Evolutionary conservation across 805 yeast genomes (phyloP).

Genomic region (Ogataea salicorniae): DNA sequence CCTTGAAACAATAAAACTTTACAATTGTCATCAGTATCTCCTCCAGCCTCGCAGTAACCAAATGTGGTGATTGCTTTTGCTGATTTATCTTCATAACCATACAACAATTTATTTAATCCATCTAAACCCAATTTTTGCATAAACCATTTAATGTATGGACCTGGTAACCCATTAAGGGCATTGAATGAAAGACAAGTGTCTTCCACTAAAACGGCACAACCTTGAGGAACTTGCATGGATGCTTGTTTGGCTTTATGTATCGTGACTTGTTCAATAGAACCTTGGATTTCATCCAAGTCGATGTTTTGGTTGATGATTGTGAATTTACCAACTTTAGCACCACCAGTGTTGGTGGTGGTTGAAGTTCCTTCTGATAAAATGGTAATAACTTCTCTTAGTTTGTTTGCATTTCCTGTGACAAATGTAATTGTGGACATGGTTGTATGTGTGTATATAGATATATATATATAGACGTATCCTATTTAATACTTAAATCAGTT

Average conservation of each 20-base stretch:
- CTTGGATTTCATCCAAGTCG: slow-evolving; percentile 90
- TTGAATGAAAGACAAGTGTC: slow-evolving; percentile 87
- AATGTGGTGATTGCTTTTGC: slow-evolving; percentile 91
- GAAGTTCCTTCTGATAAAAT: slow-evolving; percentile 47
- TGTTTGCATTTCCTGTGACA: slow-evolving; percentile 79
- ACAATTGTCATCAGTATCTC: slow-evolving; percentile 63
- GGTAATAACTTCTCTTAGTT: slow-evolving; percentile 76
- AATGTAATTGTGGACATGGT: slow-evolving; percentile 28
- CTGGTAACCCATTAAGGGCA: slow-evolving; percentile 75
- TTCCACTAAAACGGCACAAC: slow-evolving; percentile 83
- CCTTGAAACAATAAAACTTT: slow-evolving; percentile 84
- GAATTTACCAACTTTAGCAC: slow-evolving; percentile 41
- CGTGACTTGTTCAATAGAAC: slow-evolving; percentile 77
- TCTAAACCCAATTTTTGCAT: slow-evolving; percentile 66
- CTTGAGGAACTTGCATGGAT: slow-evolving; percentile 44
- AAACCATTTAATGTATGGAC: slow-evolving; percentile 91
- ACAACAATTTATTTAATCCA: slow-evolving; percentile 72
- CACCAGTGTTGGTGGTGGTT: slow-evolving; percentile 4
- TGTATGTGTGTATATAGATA: not conserved
- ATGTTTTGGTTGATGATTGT: slow-evolving; percentile 56
- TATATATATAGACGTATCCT: too few species aligned
- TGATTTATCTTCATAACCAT: slow-evolving; percentile 73
- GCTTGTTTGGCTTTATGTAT: slow-evolving; percentile 75
- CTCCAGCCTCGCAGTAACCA: slow-evolving; percentile 85
- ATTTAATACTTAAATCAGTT: too few species aligned